Base-by-base conservation (phyloP, 169 alveolate genomes). In the Theileria parva region DNA sequence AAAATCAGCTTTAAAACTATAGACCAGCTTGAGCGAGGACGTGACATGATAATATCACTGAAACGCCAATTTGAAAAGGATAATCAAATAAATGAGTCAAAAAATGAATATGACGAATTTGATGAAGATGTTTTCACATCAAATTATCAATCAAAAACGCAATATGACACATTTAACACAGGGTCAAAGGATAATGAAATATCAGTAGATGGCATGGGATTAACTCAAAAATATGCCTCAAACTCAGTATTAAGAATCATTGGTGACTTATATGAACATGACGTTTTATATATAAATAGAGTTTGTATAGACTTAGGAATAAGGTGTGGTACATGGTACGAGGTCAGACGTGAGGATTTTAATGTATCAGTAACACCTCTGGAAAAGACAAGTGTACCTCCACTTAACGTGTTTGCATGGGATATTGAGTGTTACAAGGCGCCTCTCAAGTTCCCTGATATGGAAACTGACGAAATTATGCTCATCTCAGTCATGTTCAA, bases 401-500 rank as follows among this genome's bases (percentile, higher is more conserved):
- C 89, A 87, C 97, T 88, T 92, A 94, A 89, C 85, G 93, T 96
- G 32, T 93, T 98, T 53, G 99, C 99, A 32, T 98, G 98, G 97
- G 99, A 98, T 96, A 97, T 98, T 39, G 99, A 98, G 91, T 96
- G 98, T 86, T 95, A 96, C 73, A 97, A 98, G 92, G 97, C 95
- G 60, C 99, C 99, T 11, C 90, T 98, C 69, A 97, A 97, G 91
- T 98, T 98, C 86, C 99, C 99, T 17, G 99, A 98, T 86, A 91
- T 98, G 37, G 97, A 95, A 81, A 80, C 72, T 37, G 97, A 84
- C 85, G 95, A 81, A 77, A 93, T 95, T 69, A 95, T 95, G 93
- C 91, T 95, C 88, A 95, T 97, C 30, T 97, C 99, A 13, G 93
- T 95, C 86, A 96, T 97, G 97, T 92, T 96, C 80, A 98, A 97